Base-by-base conservation (phyloP, 108 stramenopile genomes). In the Epithemia pelagica region DNA sequence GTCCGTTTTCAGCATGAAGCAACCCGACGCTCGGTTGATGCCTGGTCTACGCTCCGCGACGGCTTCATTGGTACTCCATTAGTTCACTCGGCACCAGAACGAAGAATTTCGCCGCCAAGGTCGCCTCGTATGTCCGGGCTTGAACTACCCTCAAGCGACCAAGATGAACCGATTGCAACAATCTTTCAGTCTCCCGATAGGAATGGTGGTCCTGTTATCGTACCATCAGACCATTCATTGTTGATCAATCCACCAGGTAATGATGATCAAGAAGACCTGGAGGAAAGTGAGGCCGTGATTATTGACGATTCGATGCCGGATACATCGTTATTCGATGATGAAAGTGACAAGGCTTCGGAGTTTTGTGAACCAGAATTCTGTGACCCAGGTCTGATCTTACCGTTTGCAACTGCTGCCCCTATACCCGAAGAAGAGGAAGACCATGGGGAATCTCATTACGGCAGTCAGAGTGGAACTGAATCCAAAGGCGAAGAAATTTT, bases 31-130 rank as follows among this genome's bases (percentile, higher is more conserved):
- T 75, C 83, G 26, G 78, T 82, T 19, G 79, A 84, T 78, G 89
- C 87, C 28, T 93, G 89, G 89, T 80, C 86, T 55, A 76, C 81
- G 58, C 62, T 94, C n/a, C 82, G 85, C 0, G 86, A 87, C 62
- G 92, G 92, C 8, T 82, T 80, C 56, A 73, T 89, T 32, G 82
- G 77, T 30, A 79, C 87, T 1, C 64, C 83, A 18, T 53, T 69
- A 24, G 69, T 78, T 66, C 83, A 78, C 1, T 64, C 80, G 30
- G 58, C 75, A 27, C 72, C 69, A 56, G 20, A 68, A 0, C 52
- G 65, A 23, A 30, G 63, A 54, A 2, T 27, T 2, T 58, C 15
- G 2, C 2, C 46, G 5, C 26, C 54, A 25, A 2, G 54, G 18
- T 61, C 31, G 25, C 28, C 31, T 30, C 54, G 53, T 22, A 26